These are phyloP conservation scores for Kwoniella dejecticola DNA, from an alignment of 768 basidiomycete species.

Conservation along the genomic window DNA sequence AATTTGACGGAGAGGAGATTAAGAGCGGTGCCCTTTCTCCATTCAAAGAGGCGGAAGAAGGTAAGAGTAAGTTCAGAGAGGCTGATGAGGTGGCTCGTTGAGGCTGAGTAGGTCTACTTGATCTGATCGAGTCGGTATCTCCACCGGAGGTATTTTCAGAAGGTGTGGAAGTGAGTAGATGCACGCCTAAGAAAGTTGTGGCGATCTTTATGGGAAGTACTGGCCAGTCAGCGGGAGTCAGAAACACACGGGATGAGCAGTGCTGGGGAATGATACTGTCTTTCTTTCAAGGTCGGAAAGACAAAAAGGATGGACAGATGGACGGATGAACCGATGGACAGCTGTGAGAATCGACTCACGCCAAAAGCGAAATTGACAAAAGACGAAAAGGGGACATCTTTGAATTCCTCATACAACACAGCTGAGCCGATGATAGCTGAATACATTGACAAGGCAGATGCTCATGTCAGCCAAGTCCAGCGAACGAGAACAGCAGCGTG, in stretches of 20 bases:
- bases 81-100: constrained; percentile 24
- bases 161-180: constrained; percentile 66
- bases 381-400: constrained; percentile 65
- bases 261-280: no score
- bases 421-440: constrained; percentile 84
- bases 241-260: no score
- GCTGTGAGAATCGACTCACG: constrained; percentile 34
- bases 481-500: not conserved
- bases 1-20: not conserved
- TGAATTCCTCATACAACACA: constrained; percentile 91
- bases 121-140: not conserved
- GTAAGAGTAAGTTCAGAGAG: constrained; percentile 25
- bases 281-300: no score
- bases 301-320: no score
- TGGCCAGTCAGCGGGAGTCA: no score
- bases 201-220: constrained; percentile 50
- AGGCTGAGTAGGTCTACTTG: constrained; percentile 5
- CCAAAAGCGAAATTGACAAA: constrained; percentile 51
- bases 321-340: no score
- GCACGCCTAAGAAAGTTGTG: constrained; percentile 87
- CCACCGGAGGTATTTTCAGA: constrained; percentile 9
- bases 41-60: constrained; percentile 2
- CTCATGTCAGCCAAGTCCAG: not conserved
- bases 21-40: constrained; percentile 30
- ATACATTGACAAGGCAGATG: not conserved